Percentiles rank a stretch among this genome's conserved stretches.
phyloP scores from a whole-genome alignment of 768 basidiomycete genomes.

The Xerocomus spinulosus region DNA sequence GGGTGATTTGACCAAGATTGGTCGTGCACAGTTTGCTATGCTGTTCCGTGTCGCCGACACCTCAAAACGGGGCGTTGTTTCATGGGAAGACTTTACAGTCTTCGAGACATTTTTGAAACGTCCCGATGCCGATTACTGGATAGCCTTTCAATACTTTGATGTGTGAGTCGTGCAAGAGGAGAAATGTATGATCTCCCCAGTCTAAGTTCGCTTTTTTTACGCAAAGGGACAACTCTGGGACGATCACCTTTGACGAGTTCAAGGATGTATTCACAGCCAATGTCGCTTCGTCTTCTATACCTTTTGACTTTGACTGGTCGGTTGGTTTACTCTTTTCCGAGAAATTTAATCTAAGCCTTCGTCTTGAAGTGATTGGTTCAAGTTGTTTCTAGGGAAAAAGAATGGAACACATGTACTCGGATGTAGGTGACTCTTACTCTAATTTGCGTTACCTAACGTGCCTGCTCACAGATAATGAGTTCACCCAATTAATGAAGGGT shows the following conservation, averaged over 20 bases:
- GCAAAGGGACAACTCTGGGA: slow-evolving; percentile 80
- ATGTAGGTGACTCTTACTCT: slow-evolving; percentile 54
- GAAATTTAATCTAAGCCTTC: slow-evolving; percentile 2
- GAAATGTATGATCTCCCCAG: neutral
- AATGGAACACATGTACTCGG: slow-evolving; percentile 88
- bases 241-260: slow-evolving; percentile 92
- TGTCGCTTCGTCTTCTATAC: slow-evolving; percentile 73
- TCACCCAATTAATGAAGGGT: slow-evolving; percentile 98
- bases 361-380: slow-evolving; percentile 80
- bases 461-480: slow-evolving; percentile 71
- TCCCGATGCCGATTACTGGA: slow-evolving; percentile 96
- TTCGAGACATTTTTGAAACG: slow-evolving; percentile 92
- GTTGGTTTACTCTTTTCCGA: slow-evolving; percentile 7
- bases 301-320: slow-evolving; percentile 93
- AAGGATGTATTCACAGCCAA: slow-evolving; percentile 85
- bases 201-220: slow-evolving; percentile 7
- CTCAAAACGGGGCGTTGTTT: slow-evolving; percentile 68
- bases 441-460: neutral
- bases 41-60: slow-evolving; percentile 87
- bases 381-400: slow-evolving; percentile 90
- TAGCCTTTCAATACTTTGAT: slow-evolving; percentile 95
- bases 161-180: slow-evolving; percentile 53
- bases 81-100: slow-evolving; percentile 94
- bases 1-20: slow-evolving; percentile 80
- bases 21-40: slow-evolving; percentile 82